phyloP scores from a whole-genome alignment of 2,329 filamentous ascomycete species.

The Xylariaceae sp. region DNA sequence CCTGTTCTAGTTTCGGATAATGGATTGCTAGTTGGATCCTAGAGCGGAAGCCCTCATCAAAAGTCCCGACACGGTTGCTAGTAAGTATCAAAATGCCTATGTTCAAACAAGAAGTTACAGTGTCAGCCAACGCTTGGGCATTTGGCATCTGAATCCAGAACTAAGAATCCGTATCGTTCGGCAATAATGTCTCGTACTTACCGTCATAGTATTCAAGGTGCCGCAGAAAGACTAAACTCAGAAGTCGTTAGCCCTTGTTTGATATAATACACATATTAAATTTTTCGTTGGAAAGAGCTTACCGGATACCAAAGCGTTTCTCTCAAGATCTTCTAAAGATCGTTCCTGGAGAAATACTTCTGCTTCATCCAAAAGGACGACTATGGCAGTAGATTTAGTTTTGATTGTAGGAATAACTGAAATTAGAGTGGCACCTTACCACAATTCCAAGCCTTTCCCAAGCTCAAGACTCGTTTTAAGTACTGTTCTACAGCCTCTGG shows the following conservation, averaged over 20 bases:
- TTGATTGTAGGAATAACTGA: too few relatives aligned
- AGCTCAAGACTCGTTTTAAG: conserved; percentile 26
- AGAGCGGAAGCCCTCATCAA: conserved; percentile 37
- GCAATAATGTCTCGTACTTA: too few relatives aligned
- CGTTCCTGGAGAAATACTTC: conserved; percentile 36
- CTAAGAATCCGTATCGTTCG: too few relatives aligned
- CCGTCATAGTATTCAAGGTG: conserved; percentile 49
- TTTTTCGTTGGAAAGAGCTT: too few relatives aligned
- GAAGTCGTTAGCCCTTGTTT: background rate
- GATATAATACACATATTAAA: too few relatives aligned
- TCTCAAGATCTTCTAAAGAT: conserved; percentile 24
- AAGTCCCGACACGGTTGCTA: conserved; percentile 43
- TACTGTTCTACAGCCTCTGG: conserved; percentile 34
- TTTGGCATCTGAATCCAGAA: background rate
- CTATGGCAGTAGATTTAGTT: conserved; percentile 6
- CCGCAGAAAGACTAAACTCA: conserved; percentile 45
- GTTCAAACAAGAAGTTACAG: background rate
- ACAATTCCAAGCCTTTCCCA: conserved; percentile 36
- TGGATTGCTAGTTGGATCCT: conserved; percentile 32
- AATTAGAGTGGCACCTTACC: conserved; percentile 8
- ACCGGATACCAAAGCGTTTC: conserved; percentile 39
- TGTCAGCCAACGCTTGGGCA: too few relatives aligned
- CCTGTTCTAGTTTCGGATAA: conserved; percentile 27
- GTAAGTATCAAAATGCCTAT: conserved; percentile 51
- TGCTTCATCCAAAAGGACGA: conserved; percentile 23